Base-by-base conservation (phyloP, 306 rosid species). In the Begonia fuchsioides region DNA sequence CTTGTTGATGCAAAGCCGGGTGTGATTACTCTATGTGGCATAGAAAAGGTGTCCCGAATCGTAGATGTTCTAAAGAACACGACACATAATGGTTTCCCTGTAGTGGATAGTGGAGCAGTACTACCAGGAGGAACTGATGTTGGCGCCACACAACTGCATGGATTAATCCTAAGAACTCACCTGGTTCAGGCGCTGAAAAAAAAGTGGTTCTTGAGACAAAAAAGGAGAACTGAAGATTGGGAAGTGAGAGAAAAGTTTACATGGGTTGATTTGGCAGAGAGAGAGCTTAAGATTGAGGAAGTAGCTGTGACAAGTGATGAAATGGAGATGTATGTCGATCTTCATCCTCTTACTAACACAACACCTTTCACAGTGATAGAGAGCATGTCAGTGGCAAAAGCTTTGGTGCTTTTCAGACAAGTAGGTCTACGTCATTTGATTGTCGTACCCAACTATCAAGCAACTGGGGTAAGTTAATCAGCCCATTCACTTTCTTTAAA, bases 391-490 rank as follows among this genome's bases (percentile, higher is more conserved):
- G 82, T 73, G 17, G 94, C 94, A 48, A 87, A 87, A 67, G 96
- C 94, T 51, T 54, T 83, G 94, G 73, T 80, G 35, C 87, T 87
- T 64, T 87, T 87, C 82, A 62, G 94, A 55, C 77, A 74, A 73
- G 74, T 87, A 51, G 94, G 82, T 44, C 82, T 87, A 18, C 94
- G 94, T 51, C 96, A 87, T 68, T 66, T 87, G 82, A 82, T 87
- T 48, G 71, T 87, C 46, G 73, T 87, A 55, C 96, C 94, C 35
- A 72, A 80, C 51, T 87, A 75, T 60, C 71, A 69, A 49, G 85
- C 84, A 65, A 71, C 82, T 1, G 79, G 79, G 85, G 96, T 87
- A 47, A 87, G 93, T 72, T 51, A 15, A 0, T 55, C 12, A 16
- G 51, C 51, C 47, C 53, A 17, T 35, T 50, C 46, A 13, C 35